Evolutionary conservation across 441 rosid species (phyloP).

Genomic region (Populus hybrid): DNA sequence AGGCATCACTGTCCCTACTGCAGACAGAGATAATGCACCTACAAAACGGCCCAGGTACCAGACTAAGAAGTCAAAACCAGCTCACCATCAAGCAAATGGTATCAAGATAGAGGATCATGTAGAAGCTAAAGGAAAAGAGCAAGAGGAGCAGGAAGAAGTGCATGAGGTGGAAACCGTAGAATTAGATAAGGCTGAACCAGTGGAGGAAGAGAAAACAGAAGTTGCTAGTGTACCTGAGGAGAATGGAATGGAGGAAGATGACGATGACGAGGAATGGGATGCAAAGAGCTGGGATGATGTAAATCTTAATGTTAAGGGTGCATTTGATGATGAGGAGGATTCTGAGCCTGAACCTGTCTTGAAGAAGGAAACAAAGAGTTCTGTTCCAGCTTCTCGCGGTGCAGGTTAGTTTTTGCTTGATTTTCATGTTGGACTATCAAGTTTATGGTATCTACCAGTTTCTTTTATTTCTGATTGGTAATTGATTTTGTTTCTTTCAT

Average conservation of each 20-base stretch:
- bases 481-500: no score
- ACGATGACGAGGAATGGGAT: conserved; percentile 96
- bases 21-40: conserved; percentile 52
- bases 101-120: conserved; percentile 33
- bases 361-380: conserved; percentile 40
- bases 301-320: conserved; percentile 68
- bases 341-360: conserved; percentile 50
- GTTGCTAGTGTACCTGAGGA: conserved; percentile 23
- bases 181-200: conserved; percentile 46
- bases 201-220: conserved; percentile 26
- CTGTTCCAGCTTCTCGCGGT: no score
- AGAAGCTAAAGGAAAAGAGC: conserved; percentile 45
- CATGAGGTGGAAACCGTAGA: conserved; percentile 36
- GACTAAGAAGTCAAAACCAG: conserved; percentile 33
- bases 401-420: no score
- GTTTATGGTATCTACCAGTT: no score
- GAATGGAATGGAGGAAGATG: conserved; percentile 36
- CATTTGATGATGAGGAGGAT: conserved; percentile 84
- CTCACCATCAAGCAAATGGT: conserved; percentile 55
- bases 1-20: conserved; percentile 29
- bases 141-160: conserved; percentile 36
- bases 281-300: conserved; percentile 96
- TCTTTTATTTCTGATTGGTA: no score
- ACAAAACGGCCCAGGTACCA: conserved; percentile 77
- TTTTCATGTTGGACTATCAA: no score